A percentile compares a stretch with the other conserved stretches of the same genome.
These are phyloP conservation scores for Botryotinia narcissicola DNA, from an alignment of 2,329 filamentous ascomycete genomes.

Conservation along the genomic window DNA sequence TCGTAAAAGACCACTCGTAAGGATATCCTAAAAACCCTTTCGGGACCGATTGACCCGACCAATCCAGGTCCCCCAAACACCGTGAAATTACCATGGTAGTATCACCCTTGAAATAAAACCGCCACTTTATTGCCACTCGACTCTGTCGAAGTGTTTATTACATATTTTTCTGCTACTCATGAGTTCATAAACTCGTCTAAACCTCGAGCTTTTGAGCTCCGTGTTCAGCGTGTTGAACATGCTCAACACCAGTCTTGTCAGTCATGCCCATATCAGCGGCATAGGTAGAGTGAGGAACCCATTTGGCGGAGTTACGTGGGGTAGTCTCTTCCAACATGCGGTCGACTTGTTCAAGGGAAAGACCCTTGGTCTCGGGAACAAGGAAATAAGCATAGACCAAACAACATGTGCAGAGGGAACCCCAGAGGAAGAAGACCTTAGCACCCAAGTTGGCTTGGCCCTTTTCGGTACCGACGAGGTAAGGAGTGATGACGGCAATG, in stretches of 20 bases:
- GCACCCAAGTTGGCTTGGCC: conserved; percentile 43
- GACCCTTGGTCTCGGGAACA: conserved; percentile 72
- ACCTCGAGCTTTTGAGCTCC: neutral
- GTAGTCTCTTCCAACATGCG: conserved; percentile 54
- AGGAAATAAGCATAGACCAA: conserved; percentile 57
- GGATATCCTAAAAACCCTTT: neutral
- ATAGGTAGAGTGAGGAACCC: conserved; percentile 35
- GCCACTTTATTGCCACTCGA: neutral
- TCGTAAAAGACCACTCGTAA: neutral
- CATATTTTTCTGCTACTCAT: neutral
- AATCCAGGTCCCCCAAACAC: conserved; percentile 3
- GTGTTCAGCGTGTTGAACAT: conserved; percentile 1
- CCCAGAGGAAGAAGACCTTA: conserved; percentile 56
- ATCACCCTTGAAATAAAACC: neutral
- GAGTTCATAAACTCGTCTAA: neutral
- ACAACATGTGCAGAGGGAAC: conserved; percentile 53
- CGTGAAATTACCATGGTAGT: neutral
- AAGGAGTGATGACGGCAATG: conserved; percentile 69
- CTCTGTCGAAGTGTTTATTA: neutral
- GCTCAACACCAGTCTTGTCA: conserved; percentile 10
- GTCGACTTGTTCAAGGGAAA: conserved; percentile 71
- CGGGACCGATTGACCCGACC: neutral
- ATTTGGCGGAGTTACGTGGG: conserved; percentile 40
- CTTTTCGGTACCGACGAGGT: conserved; percentile 60
- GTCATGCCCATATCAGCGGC: conserved; percentile 30